Base-by-base conservation (phyloP, 2,329 filamentous ascomycete genomes). In the Aspergillus sergii region DNA sequence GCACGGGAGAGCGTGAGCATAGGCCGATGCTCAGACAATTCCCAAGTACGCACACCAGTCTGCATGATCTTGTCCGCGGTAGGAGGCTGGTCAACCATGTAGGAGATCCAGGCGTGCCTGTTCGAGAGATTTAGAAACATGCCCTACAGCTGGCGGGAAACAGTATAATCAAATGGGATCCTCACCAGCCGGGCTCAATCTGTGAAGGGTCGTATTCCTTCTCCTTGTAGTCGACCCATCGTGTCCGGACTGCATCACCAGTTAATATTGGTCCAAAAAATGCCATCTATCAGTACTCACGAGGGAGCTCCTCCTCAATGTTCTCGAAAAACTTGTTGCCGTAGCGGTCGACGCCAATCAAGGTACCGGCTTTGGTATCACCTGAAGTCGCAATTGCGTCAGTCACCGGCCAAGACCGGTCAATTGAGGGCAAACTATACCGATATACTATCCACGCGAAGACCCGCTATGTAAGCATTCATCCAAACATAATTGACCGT, bases 321-420 rank as follows among this genome's bases (percentile, higher is more conserved):
- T 99, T 97, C 86, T 99, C 95, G 79, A 88, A 99, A 86, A 86
- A 99, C 84, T 97, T 98, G 88, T 99, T 99, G 80, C 95, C 96
- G 78, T 89, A 96, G 79, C 89, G 88, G 84, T 99, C 95, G 75
- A 83, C 87, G 73, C 90, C 95, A 69, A 99, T 88, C 70, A 96
- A 85, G 50, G 87, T 89, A 75, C 95, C 96, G 76, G 91, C 89
- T 84, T 99, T 99, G 81, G 95, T 99, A 82, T 99, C 95, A 84
- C 94, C 94, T 95, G 77, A 67, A 63, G 66, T 70, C 60, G 64
- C 72, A 66, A 58, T 62, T 51, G 65, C 54, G 66, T 74, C 57
- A 74, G 70, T 71, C 46, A 61, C 54, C 34, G 32, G 43, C 19
- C 28, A 34, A 16, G 11, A 34, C 21, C 11, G n/a, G 28, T 9